Percentiles rank a stretch among this genome's conserved stretches.
Evolutionary conservation across 108 stramenopile genomes (phyloP).

Genomic region (Nitzschia palea): DNA sequence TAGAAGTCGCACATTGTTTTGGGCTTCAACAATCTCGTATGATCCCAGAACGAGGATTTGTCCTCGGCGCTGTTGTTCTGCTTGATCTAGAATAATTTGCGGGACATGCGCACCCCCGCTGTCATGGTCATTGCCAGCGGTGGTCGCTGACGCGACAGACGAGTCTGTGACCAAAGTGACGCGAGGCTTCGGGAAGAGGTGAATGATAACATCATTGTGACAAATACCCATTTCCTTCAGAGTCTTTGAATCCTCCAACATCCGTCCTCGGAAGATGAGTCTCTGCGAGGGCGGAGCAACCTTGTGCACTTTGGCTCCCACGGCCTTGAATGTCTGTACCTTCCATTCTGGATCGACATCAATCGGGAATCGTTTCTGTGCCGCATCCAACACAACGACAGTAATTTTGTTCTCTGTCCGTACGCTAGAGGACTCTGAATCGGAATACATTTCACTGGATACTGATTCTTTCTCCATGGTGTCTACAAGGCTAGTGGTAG

Average conservation of each 20-base stretch:
- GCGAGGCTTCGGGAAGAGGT: slow-evolving; percentile 83
- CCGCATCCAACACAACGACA: slow-evolving; percentile 62
- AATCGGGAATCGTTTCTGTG: slow-evolving; percentile 69
- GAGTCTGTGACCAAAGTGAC: slow-evolving; percentile 43
- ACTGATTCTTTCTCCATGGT: slow-evolving; percentile 11
- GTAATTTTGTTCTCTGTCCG: slow-evolving; percentile 23
- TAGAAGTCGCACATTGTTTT: slow-evolving; percentile 79
- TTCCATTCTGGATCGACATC: slow-evolving; percentile 50
- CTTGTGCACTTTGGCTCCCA: slow-evolving; percentile 51
- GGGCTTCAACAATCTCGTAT: slow-evolving; percentile 73
- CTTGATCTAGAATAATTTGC: slow-evolving; percentile 66
- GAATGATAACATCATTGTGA: slow-evolving; percentile 57
- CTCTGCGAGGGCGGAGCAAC: slow-evolving; percentile 66
- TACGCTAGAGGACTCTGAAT: slow-evolving; percentile 4
- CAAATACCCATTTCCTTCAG: slow-evolving; percentile 53
- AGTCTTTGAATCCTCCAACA: slow-evolving; percentile 51
- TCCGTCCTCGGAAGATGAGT: slow-evolving; percentile 72
- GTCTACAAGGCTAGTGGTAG: neutral
- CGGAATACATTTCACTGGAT: slow-evolving; percentile 12
- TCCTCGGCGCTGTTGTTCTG: slow-evolving; percentile 72
- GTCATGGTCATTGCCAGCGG: slow-evolving; percentile 10
- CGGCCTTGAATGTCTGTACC: slow-evolving; percentile 52
- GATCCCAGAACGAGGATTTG: slow-evolving; percentile 74
- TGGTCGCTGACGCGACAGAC: slow-evolving; percentile 5
- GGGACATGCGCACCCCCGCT: slow-evolving; percentile 69